These are phyloP conservation scores for Cystobasidium sp. DNA, from an alignment of 1,284 basidiomycete genomes.

Conservation along the genomic window DNA sequence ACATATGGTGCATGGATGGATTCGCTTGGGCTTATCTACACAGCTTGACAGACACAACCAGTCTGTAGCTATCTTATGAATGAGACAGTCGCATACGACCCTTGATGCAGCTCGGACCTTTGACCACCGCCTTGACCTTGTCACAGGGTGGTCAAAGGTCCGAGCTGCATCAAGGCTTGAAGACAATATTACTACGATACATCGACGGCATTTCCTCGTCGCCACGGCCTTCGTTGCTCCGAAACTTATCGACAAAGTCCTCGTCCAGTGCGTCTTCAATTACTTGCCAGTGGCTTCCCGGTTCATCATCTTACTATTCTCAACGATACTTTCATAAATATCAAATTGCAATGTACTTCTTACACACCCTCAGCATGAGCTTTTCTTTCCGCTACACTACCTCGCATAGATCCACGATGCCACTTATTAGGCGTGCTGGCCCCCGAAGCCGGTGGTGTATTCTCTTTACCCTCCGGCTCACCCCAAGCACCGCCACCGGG, in stretches of 20 bases:
- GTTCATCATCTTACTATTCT: no score
- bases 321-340: neutral
- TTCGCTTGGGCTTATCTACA: slow-evolving; percentile 32
- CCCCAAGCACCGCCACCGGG: slow-evolving; percentile 95
- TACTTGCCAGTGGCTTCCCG: neutral
- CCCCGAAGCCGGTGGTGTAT: slow-evolving; percentile 13
- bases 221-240: no score
- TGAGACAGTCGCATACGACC: neutral
- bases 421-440: slow-evolving; percentile 24
- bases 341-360: neutral
- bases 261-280: no score
- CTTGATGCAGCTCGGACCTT: neutral
- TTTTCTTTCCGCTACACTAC: slow-evolving; percentile 37
- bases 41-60: neutral
- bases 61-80: neutral
- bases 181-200: no score
- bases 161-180: no score
- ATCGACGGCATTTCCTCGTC: no score
- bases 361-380: slow-evolving; percentile 38
- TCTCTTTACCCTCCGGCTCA: slow-evolving; percentile 50
- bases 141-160: no score
- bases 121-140: no score
- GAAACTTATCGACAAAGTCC: no score
- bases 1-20: slow-evolving; percentile 36
- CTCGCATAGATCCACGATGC: slow-evolving; percentile 21